Evolutionary conservation across 106 monocot genomes (phyloP).

Genomic region (Acanthochlamys bracteata): DNA sequence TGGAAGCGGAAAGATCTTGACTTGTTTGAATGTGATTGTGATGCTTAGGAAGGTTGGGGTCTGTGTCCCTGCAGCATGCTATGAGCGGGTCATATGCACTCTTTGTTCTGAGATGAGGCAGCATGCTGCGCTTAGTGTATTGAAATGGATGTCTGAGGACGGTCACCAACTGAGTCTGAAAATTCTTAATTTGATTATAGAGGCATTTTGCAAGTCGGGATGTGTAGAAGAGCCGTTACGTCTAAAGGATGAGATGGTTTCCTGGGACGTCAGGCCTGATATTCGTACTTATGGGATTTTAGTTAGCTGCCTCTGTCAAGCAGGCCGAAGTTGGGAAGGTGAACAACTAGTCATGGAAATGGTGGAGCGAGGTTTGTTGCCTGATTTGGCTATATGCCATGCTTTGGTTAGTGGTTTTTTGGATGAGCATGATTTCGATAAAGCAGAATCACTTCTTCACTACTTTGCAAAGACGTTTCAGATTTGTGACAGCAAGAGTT

Average conservation of each 20-base stretch:
- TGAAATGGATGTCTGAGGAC: conserved; percentile 42
- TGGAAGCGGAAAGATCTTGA: conserved; percentile 33
- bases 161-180: conserved; percentile 32
- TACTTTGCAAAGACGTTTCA: conserved; percentile 38
- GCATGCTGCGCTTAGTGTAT: conserved; percentile 55
- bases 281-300: conserved; percentile 38
- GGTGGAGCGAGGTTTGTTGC: conserved; percentile 26
- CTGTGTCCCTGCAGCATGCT: conserved; percentile 26
- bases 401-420: conserved; percentile 40
- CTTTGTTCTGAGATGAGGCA: conserved; percentile 56
- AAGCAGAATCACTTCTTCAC: conserved; percentile 54
- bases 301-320: conserved; percentile 40
- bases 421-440: conserved; percentile 26
- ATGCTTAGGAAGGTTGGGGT: conserved; percentile 38
- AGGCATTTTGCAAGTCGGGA: conserved; percentile 42
- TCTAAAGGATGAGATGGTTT: conserved; percentile 62
- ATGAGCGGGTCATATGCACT: conserved; percentile 28
- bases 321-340: conserved; percentile 33
- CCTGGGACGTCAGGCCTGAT: conserved; percentile 31
- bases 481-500: conserved; percentile 35
- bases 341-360: conserved; percentile 63
- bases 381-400: conserved; percentile 41
- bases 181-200: conserved; percentile 45
- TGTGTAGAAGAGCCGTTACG: conserved; percentile 26
- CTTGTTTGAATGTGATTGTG: conserved; percentile 64